Evolutionary conservation across 352 stramenopile species (phyloP).

Genomic region (Phytophthora sp.): DNA sequence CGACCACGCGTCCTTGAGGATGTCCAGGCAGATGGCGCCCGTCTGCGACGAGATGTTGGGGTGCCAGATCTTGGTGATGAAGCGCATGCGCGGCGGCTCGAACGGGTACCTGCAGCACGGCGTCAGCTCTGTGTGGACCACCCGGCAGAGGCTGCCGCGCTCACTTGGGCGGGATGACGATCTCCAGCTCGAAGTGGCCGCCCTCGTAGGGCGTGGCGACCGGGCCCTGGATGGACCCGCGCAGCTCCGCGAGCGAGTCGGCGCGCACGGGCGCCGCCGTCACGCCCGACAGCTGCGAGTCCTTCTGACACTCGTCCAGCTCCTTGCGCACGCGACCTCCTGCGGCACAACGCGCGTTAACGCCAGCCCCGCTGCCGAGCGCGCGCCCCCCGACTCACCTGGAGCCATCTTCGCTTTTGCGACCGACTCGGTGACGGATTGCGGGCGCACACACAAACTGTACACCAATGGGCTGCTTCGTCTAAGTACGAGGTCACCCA

Average conservation of each 20-base stretch:
- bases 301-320: constrained; percentile 86
- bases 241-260: constrained; percentile 33
- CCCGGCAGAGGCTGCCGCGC: too few relatives aligned
- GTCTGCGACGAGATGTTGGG: constrained; percentile 98
- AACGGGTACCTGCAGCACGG: constrained; percentile 91
- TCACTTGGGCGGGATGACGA: constrained; percentile 94
- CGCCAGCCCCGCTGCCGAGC: too few relatives aligned
- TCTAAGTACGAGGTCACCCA: background rate
- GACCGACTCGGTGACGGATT: background rate
- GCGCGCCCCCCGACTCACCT: too few relatives aligned
- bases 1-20: constrained; percentile 97
- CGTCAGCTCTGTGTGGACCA: too few relatives aligned
- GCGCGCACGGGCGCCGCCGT: constrained; percentile 51
- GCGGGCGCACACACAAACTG: too few relatives aligned
- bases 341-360: constrained; percentile 6
- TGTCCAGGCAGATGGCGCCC: constrained; percentile 97
- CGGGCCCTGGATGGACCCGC: constrained; percentile 74
- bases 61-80: constrained; percentile 97
- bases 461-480: background rate
- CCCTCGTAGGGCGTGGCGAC: constrained; percentile 88
- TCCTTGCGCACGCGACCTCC: constrained; percentile 86
- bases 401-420: constrained; percentile 13
- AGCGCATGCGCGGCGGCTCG: constrained; percentile 95
- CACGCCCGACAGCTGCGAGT: constrained; percentile 85
- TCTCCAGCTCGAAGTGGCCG: constrained; percentile 93